Percentiles rank a stretch among this genome's conserved stretches.
These are phyloP conservation scores for Amanita rubescens DNA, from an alignment of 768 basidiomycete genomes.

Conservation along the genomic window DNA sequence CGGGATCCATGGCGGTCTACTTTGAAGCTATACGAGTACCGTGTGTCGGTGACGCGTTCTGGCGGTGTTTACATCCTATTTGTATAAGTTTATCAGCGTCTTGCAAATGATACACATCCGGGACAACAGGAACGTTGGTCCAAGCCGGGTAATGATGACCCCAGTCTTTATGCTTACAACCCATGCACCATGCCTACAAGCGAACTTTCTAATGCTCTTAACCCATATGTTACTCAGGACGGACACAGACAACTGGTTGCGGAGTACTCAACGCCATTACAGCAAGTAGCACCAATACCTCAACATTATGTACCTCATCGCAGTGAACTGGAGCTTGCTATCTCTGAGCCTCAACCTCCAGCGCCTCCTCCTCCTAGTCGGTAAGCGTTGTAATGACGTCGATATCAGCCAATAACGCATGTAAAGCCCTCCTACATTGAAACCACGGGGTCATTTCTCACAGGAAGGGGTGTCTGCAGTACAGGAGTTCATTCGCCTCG, in stretches of 20 bases:
- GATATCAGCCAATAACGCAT: conserved; percentile 4
- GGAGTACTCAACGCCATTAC: conserved; percentile 17
- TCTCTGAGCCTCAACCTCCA: conserved; percentile 40
- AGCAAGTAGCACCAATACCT: conserved; percentile 22
- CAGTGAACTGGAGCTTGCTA: conserved; percentile 59
- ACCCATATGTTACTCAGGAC: conserved; percentile 50
- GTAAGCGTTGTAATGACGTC: conserved; percentile 24
- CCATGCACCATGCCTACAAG: conserved; percentile 59
- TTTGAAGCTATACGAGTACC: conserved; percentile 9
- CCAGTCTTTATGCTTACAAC: background rate
- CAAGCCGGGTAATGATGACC: background rate
- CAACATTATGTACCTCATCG: conserved; percentile 46
- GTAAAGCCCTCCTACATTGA: conserved; percentile 2
- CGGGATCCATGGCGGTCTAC: conserved; percentile 36
- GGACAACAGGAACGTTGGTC: background rate
- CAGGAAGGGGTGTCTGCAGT: conserved; percentile 37
- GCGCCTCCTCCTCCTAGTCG: conserved; percentile 28
- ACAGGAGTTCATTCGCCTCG: conserved; percentile 52
- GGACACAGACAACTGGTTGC: conserved; percentile 22
- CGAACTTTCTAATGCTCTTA: conserved; percentile 75
- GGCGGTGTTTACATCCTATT: background rate
- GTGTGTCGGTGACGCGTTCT: conserved; percentile 38
- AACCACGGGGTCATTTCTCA: conserved; percentile 22
- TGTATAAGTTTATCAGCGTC: conserved; percentile 7
- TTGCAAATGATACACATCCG: conserved; percentile 2